Evolutionary conservation across 2,329 filamentous ascomycete genomes (phyloP).

Genomic region (Ophiocordyceps camponoti-leonardi): DNA sequence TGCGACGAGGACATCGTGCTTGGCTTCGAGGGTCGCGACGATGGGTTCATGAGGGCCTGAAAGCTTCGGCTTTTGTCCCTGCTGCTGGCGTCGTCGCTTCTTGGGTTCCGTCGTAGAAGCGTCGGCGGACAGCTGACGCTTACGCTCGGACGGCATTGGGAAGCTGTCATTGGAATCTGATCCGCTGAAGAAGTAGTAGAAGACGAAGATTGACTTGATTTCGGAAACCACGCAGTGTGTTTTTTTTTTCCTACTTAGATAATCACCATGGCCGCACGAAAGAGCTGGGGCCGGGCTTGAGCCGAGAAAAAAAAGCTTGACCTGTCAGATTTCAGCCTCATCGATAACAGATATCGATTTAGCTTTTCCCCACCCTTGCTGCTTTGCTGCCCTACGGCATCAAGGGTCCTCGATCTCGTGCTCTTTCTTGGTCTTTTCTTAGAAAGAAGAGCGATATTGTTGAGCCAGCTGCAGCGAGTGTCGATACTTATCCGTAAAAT

Average conservation of each 20-base stretch:
- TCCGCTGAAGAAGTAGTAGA: no score
- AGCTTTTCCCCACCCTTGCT: background rate
- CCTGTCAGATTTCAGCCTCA: background rate
- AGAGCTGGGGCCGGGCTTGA: background rate
- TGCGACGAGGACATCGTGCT: conserved; percentile 31
- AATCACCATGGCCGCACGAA: no score
- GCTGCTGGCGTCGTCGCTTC: conserved; percentile 3
- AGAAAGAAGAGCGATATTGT: no score
- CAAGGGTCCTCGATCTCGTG: no score
- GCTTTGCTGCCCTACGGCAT: no score
- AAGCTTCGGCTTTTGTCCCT: conserved; percentile 7
- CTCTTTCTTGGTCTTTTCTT: no score
- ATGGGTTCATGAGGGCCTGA: conserved; percentile 22
- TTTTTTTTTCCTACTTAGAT: no score
- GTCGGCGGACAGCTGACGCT: conserved; percentile 3
- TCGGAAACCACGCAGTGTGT: no score
- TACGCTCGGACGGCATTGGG: background rate
- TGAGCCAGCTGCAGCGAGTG: no score
- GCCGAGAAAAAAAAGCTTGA: background rate
- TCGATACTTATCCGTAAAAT: no score
- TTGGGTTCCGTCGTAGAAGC: background rate
- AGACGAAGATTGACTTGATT: background rate
- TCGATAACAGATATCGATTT: no score
- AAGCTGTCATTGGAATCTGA: no score
- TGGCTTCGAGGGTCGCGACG: conserved; percentile 23